Conservation (phyloP, 139 green algal genomes). For the Chlamydomonas sp. region DNA sequence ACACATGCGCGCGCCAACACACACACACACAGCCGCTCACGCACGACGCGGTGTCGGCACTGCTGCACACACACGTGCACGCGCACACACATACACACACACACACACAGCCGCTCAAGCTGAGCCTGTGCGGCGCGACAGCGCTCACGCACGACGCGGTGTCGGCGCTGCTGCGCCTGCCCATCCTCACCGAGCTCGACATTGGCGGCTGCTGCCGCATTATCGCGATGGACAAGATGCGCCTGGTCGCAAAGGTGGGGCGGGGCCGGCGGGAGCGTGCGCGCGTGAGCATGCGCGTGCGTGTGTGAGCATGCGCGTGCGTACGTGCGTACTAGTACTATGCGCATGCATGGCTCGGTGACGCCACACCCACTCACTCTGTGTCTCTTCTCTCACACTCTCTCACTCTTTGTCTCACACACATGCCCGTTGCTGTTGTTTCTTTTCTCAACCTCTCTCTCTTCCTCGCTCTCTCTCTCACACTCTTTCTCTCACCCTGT, state of each 20-base stretch:
- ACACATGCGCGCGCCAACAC: too few species aligned
- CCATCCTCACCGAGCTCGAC: conserved; percentile 58
- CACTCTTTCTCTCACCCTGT: too few species aligned
- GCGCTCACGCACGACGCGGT: conserved; percentile 62
- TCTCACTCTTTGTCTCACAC: background rate
- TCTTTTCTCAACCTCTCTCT: background rate
- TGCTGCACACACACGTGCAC: too few species aligned
- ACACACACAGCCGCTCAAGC: conserved; percentile 54
- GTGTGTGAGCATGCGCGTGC: too few species aligned
- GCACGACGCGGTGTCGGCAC: too few species aligned
- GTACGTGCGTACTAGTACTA: background rate
- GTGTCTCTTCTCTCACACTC: background rate
- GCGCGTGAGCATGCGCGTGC: too few species aligned
- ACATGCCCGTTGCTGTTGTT: background rate
- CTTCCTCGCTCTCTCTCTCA: too few species aligned
- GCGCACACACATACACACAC: too few species aligned
- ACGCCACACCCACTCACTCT: background rate
- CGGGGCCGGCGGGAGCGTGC: too few species aligned
- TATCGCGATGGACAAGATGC: conserved; percentile 68
- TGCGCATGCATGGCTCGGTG: background rate
- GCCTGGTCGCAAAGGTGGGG: conserved; percentile 64
- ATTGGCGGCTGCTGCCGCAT: conserved; percentile 56
- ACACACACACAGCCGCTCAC: too few species aligned
- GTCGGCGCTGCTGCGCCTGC: conserved; percentile 60
- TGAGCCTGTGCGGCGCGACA: conserved; percentile 59